Base-by-base conservation (phyloP, 2,329 filamentous ascomycete species). In the Pseudocercospora ulei region DNA sequence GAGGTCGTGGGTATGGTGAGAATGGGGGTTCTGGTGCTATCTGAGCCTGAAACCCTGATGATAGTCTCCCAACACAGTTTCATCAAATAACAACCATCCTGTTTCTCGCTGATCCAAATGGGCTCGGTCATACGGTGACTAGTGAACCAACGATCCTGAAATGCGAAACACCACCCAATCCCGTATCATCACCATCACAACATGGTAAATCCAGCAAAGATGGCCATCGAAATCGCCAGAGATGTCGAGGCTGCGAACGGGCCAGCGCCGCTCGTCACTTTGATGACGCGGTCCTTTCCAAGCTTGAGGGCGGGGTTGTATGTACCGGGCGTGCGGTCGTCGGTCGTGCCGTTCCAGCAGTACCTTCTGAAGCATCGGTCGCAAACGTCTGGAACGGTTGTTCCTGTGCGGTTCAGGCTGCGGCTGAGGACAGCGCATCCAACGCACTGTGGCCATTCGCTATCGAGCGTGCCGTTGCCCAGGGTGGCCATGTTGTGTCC, bases 301-400 rank as follows among this genome's bases (percentile, higher is more conserved):
- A 58, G 26, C 44, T 57, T 56, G 40, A 56, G 48, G 20, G 41
- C 36, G 7, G 56, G 56, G 11, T 44, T 41, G 27, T 57, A 59
- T 28, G 38, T 41, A 1, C 34, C 38, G 7, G 54, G 51, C 24
- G 41, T 23, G 3, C 38, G 45, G 7, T 39, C 43, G 36, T 71
- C 63, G 4, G 64, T 41, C 1, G 74, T 82, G n/a, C 90, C 90
- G 59, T 95, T 75, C 90, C 90, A 98, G 72, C 90, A 98, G 66
- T 95, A 95, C 12, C 67, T 62, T 7, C 67, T 50, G 62, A 95
- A 96, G 65, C 90, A 98, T 34, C 70, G 55, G 27, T 64, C 68
- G 65, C 90, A 98, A 6, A 74, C 75, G 0, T 72, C 68, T 0
- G 88, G 88, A 1, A 87, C 70, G 0, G 65, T 47, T 0, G 80